These are phyloP conservation scores for Aspergillus ellipticus DNA, from an alignment of 495 filamentous ascomycete species.

Conservation along the genomic window DNA sequence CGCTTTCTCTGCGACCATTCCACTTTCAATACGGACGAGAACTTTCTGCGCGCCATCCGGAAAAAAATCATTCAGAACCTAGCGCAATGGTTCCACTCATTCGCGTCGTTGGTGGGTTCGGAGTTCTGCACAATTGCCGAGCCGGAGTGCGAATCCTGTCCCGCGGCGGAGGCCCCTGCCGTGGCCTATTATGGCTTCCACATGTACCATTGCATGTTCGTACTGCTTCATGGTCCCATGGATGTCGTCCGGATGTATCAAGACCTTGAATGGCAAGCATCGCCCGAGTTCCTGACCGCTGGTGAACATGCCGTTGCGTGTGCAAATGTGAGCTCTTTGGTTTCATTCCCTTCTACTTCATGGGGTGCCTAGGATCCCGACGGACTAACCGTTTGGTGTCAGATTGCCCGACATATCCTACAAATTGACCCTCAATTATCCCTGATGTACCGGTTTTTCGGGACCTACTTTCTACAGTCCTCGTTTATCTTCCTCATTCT, in stretches of 20 bases:
- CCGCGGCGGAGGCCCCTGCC: not conserved
- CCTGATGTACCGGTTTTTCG: not conserved
- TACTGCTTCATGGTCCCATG: not conserved
- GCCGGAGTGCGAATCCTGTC: not conserved
- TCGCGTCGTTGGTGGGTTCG: not conserved
- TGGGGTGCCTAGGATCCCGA: not conserved
- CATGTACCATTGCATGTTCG: conserved; percentile 3
- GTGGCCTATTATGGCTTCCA: conserved; percentile 2
- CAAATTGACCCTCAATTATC: not conserved
- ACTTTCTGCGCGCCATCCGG: not conserved
- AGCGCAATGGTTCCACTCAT: not conserved
- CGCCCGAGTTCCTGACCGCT: not conserved
- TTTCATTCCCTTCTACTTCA: not conserved
- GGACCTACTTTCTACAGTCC: not conserved
- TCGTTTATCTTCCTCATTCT: conserved; percentile 1
- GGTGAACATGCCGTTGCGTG: not conserved
- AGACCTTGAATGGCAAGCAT: not conserved
- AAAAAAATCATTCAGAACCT: not conserved
- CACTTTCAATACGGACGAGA: not conserved
- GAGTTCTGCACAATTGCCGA: not conserved
- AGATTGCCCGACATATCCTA: not conserved
- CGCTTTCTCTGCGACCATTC: not conserved
- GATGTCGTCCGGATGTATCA: conserved; percentile 3
- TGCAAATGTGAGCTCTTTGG: not conserved
- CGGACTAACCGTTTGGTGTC: not conserved